Evolutionary conservation across 164 flowering plant species (phyloP), one percentile per base, ranked within the genome.

Genomic region (Pachysandra terminalis): DNA sequence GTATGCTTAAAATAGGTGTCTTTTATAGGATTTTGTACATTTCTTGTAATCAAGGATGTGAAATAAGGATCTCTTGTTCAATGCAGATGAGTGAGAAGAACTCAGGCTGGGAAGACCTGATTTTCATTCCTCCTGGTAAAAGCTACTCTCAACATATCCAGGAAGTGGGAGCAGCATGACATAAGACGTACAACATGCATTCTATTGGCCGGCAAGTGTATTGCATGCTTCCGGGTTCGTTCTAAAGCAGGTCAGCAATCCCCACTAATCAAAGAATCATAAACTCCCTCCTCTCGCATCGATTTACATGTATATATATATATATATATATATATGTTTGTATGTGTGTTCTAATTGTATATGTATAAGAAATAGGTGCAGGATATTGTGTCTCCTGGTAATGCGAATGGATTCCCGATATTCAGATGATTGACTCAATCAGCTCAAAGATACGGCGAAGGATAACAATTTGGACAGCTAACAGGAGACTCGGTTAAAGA

Each of bases 111-210:
- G 98, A 90, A 72, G 99, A 96, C 80, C 72, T 96, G 65, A 85
- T 90, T 54, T 92, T 93, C 71, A 81, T 96, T 77, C 97, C 98
- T 32, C 99, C 99, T 54, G 98, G 99, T 54, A 91, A 88, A 84
- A 93, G 90, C 77, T 86, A 81, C 74, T 78, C 86, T 4, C 93
- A 89, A 74, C 96, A 91, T 79, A 65, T 91, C 62, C 81, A 85
- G 68, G 95, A 91, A 72, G 86, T 88, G 63, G 78, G 71, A 26
- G 76, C 78, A 35, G 86, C 82, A 63, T 89, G 81, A 89, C 37
- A 56, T 14, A 17, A 24, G 26, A 22, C 16, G 0, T 6, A 21
- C 40, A 19, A 37, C 64, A 73, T 67, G 63, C 25, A 48, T 72
- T 53, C 61, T 32, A 32, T 32, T 32, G 37, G 37, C 71, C 35